These are phyloP conservation scores for Torrubiella hemipterigena DNA, from an alignment of 2,329 filamentous ascomycete genomes.

Conservation along the genomic window DNA sequence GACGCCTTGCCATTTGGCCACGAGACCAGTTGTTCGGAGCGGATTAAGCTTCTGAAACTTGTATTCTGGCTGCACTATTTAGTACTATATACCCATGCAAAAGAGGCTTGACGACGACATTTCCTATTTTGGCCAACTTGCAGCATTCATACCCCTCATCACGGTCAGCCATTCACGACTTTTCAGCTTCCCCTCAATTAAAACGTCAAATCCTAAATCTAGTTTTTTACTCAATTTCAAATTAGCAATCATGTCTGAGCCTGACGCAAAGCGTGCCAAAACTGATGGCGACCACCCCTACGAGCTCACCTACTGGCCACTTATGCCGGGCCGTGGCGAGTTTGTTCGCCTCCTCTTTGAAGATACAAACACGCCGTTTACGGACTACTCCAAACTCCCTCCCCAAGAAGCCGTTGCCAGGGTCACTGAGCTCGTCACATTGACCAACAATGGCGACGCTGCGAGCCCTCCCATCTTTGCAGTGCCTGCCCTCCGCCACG, in stretches of 20 bases:
- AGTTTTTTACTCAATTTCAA: too few relatives aligned
- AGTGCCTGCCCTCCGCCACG: slow-evolving; percentile 54
- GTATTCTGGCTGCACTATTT: too few relatives aligned
- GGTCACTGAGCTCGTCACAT: slow-evolving; percentile 35
- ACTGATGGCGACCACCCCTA: slow-evolving; percentile 36
- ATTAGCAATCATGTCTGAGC: slow-evolving; percentile 12
- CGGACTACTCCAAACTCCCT: slow-evolving; percentile 30
- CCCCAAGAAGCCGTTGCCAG: slow-evolving; percentile 34
- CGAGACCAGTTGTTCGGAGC: too few relatives aligned
- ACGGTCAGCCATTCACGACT: too few relatives aligned
- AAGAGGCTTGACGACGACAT: too few relatives aligned
- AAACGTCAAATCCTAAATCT: too few relatives aligned
- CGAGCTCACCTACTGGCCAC: slow-evolving; percentile 60
- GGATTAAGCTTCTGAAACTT: too few relatives aligned
- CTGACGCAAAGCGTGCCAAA: slow-evolving; percentile 16
- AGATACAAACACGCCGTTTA: slow-evolving; percentile 52
- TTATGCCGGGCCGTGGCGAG: slow-evolving; percentile 62
- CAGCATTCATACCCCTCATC: too few relatives aligned
- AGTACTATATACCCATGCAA: too few relatives aligned
- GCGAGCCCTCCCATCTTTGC: slow-evolving; percentile 54
- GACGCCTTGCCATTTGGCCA: slow-evolving; percentile 9
- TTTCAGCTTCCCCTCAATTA: too few relatives aligned
- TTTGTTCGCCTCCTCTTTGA: slow-evolving; percentile 62
- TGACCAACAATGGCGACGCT: slow-evolving; percentile 32
- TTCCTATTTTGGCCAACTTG: too few relatives aligned